Evolutionary conservation across 1,284 basidiomycete genomes (phyloP).

Genomic region (Naganishia albida): DNA sequence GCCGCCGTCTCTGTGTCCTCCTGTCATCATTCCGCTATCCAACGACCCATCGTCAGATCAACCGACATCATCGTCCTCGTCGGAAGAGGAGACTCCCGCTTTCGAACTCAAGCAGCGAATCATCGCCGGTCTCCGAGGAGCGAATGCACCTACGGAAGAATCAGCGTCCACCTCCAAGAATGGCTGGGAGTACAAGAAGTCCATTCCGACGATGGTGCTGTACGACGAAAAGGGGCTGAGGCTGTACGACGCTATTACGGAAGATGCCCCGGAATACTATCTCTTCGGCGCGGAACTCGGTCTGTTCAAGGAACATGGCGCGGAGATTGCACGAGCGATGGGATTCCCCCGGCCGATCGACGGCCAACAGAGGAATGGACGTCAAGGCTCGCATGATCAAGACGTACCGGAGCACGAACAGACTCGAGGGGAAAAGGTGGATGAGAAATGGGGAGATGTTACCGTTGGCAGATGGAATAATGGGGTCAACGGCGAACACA

Average conservation of each 20-base stretch:
- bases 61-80: constrained; percentile 4
- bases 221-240: constrained; percentile 80
- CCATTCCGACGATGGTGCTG: constrained; percentile 79
- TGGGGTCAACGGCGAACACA: constrained; percentile 58
- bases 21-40: constrained; percentile 12
- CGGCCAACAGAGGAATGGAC: constrained; percentile 58
- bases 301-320: constrained; percentile 56
- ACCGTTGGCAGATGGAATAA: constrained; percentile 72
- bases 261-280: constrained; percentile 82
- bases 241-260: constrained; percentile 67
- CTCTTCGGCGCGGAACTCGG: constrained; percentile 65
- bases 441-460: constrained; percentile 59
- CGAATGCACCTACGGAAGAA: background rate
- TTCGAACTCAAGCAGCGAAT: constrained; percentile 21
- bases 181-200: constrained; percentile 58
- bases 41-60: background rate
- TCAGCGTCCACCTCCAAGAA: constrained; percentile 32
- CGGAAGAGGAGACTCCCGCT: constrained; percentile 1
- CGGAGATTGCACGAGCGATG: constrained; percentile 59
- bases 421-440: constrained; percentile 2
- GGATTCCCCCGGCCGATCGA: constrained; percentile 58
- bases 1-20: background rate
- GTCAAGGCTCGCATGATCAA: constrained; percentile 37
- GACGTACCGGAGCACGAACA: background rate
- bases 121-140: constrained; percentile 21